Evolutionary conservation across 75 land plant genomes (phyloP).

Genomic region (Selaginella moellendorffii): DNA sequence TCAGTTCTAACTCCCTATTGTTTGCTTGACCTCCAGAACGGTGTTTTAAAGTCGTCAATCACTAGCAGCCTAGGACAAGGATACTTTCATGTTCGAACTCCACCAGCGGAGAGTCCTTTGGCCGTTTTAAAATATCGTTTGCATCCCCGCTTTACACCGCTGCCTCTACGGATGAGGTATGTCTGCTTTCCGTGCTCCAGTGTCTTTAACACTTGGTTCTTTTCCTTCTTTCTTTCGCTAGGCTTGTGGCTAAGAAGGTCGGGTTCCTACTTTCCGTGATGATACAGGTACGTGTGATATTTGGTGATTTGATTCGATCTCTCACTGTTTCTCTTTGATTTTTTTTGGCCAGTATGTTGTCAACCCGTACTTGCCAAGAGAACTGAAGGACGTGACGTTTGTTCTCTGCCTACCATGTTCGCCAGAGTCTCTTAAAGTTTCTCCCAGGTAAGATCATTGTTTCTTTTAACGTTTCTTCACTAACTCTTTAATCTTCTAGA

Average conservation of each 20-base stretch:
- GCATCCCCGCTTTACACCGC: constrained; percentile 57
- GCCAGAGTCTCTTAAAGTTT: constrained; percentile 58
- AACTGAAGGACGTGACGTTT: constrained; percentile 57
- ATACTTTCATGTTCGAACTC: constrained; percentile 64
- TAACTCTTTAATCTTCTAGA: background rate
- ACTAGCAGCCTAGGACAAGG: constrained; percentile 77
- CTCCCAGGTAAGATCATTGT: constrained; percentile 33
- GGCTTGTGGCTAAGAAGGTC: constrained; percentile 18
- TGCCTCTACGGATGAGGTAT: constrained; percentile 55
- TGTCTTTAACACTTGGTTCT: background rate
- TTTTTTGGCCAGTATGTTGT: constrained; percentile 51
- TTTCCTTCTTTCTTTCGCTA: background rate
- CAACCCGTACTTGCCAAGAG: constrained; percentile 51
- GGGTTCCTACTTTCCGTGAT: constrained; percentile 38
- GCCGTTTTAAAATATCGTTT: constrained; percentile 72
- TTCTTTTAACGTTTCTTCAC: background rate
- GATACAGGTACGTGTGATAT: background rate
- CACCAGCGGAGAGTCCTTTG: constrained; percentile 50
- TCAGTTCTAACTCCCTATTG: no score
- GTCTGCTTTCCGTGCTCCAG: background rate
- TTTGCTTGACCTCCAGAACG: no score
- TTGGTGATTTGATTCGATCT: background rate
- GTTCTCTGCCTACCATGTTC: constrained; percentile 52
- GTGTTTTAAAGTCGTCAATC: constrained; percentile 33
- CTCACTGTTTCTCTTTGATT: background rate